Base-by-base conservation (phyloP, 768 basidiomycete genomes). In the Phylloporus scabripes region DNA sequence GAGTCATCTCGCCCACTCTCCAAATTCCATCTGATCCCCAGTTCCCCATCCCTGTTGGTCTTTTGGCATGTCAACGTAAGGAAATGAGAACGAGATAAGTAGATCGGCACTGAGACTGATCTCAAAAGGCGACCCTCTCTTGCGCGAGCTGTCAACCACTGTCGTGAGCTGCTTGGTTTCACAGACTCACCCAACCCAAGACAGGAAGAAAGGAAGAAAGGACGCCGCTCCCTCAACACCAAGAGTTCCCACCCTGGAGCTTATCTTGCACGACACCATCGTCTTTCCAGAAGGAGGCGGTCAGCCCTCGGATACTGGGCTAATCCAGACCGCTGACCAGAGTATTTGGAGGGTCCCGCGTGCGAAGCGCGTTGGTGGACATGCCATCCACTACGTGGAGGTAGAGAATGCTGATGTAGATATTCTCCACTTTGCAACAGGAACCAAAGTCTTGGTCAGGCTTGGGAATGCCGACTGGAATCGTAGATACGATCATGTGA, bases 251-350 rank as follows among this genome's bases (percentile, higher is more conserved):
- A 65, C 83, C 15, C 74, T 87, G 41, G 83, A 87, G 57, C 69
- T 91, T 7, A 72, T 82, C 44, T 68, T 89, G 39, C 81, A 85
- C 45, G 89, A 91, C 60, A 89, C 87, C 0, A 75, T 86, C 11
- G 76, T 89, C 41, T 91, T 90, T 62, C 88, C 89, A 0, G 87
- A 90, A 66, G 88, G 87, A 8, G 81, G 88, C 10, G 90, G 90
- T 0, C 89, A 92, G 54, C 85, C 86, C 1, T 81, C 81, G 0
- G 90, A 92, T 59, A 79, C 79, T 21, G 88, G 88, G 1, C 69
- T 89, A 26, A 66, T 67, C 21, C 72, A 68, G 2, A 72, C 70
- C 17, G 53, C 60, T 3, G 72, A 79, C 56, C 74, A 74, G n/a
- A 65, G 55, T 2, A 46, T 63, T 10, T 83, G 81, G 78, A 68